phyloP scores from a whole-genome alignment of 176 grass and related monocot genomes.

The Phragmites australis region DNA sequence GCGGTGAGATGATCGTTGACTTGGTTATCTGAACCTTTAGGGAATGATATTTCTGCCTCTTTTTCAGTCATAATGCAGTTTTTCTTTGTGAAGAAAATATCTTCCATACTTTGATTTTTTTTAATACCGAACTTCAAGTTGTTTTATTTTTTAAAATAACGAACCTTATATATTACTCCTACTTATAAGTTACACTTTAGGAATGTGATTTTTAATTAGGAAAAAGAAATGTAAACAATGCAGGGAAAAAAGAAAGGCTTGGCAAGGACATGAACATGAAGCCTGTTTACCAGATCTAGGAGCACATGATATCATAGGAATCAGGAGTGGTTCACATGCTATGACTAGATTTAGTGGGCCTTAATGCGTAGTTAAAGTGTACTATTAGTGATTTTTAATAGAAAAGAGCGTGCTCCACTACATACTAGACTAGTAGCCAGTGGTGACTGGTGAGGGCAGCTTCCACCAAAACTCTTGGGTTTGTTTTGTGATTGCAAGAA shows the following conservation, averaged over 20 bases:
- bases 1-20: not conserved
- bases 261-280: constrained; percentile 35
- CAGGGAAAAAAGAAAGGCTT: too few relatives aligned
- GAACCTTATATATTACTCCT: not conserved
- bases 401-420: not conserved
- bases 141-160: not conserved
- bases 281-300: constrained; percentile 26
- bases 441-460: not conserved
- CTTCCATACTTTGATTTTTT: not conserved
- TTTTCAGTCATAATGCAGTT: not conserved
- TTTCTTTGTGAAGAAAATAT: not conserved
- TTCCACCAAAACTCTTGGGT: constrained; percentile 7
- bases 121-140: not conserved
- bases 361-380: constrained; percentile 41
- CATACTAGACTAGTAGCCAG: not conserved
- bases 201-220: not conserved
- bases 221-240: not conserved
- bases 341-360: constrained; percentile 46
- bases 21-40: not conserved
- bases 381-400: not conserved
- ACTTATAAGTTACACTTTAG: not conserved
- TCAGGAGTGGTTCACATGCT: constrained; percentile 40
- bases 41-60: not conserved
- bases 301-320: constrained; percentile 42
- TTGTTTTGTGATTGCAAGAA: constrained; percentile 30